Conservation (phyloP, 768 basidiomycete species). For the Coprinopsis sp. region DNA sequence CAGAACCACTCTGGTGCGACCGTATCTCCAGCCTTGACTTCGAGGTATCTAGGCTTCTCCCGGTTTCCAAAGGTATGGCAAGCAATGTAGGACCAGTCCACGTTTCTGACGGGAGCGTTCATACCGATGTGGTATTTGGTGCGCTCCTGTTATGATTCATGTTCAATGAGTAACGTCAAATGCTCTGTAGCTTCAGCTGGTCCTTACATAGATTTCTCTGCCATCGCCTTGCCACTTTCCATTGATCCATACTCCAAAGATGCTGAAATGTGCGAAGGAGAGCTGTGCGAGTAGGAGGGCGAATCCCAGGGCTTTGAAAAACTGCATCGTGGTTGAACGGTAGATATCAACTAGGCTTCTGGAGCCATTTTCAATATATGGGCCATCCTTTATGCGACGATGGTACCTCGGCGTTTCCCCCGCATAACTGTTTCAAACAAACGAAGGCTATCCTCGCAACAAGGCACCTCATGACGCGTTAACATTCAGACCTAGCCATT, state of each 20-base stretch:
- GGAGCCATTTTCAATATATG: too few relatives aligned
- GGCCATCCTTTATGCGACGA: too few relatives aligned
- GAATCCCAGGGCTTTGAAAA: too few relatives aligned
- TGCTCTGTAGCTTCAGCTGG: not conserved
- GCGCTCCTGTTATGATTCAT: not conserved
- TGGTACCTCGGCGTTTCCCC: too few relatives aligned
- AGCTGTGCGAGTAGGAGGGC: not conserved
- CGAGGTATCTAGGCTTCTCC: not conserved
- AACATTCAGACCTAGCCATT: too few relatives aligned
- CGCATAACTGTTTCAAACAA: too few relatives aligned
- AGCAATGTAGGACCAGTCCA: not conserved
- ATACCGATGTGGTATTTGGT: not conserved
- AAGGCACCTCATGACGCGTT: too few relatives aligned
- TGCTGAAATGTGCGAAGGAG: conserved; percentile 2
- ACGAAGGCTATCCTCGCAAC: too few relatives aligned
- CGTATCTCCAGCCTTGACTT: conserved; percentile 6
- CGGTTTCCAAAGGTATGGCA: not conserved
- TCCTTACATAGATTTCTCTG: not conserved
- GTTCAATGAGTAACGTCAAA: not conserved
- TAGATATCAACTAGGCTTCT: too few relatives aligned
- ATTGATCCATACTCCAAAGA: conserved; percentile 8
- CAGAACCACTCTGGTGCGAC: conserved; percentile 6
- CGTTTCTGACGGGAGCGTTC: not conserved
- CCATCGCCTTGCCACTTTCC: conserved; percentile 8
- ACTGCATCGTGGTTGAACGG: too few relatives aligned